A percentile compares a stretch with the other conserved stretches of the same genome.
phyloP scores from a whole-genome alignment of 192 early-diverging fungal species.

The Paraglomus brasilianum region DNA sequence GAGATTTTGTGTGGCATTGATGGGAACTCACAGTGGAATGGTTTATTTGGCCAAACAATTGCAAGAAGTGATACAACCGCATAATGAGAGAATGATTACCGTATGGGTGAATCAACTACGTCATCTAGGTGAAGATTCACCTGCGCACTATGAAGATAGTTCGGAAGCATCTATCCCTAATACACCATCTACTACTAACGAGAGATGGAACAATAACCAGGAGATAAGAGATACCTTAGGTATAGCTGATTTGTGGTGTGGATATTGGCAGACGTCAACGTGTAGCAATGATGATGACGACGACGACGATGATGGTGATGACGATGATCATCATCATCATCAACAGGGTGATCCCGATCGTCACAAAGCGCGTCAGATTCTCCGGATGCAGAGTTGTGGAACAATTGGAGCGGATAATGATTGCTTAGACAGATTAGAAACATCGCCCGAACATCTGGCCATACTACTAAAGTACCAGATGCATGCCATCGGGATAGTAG shows the following conservation, averaged over 20 bases:
- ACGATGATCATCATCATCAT: not conserved
- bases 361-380: constrained; percentile 27
- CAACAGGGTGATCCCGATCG: constrained; percentile 19
- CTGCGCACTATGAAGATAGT: constrained; percentile 4
- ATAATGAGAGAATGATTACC: constrained; percentile 12
- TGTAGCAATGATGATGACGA: constrained; percentile 34
- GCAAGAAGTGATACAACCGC: not conserved
- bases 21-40: constrained; percentile 16
- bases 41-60: constrained; percentile 29
- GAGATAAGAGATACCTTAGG: constrained; percentile 29
- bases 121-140: not conserved
- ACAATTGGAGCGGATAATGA: constrained; percentile 23
- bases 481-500: constrained; percentile 26
- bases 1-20: constrained; percentile 22
- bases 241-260: constrained; percentile 33
- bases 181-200: not conserved
- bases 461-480: constrained; percentile 28
- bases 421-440: constrained; percentile 20
- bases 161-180: not conserved
- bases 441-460: constrained; percentile 21
- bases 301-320: constrained; percentile 30
- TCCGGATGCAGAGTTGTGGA: constrained; percentile 33
- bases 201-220: constrained; percentile 7
- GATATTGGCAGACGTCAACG: constrained; percentile 10
- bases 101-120: constrained; percentile 19